Evolutionary conservation across 805 yeast genomes (phyloP).

Genomic region (Lachancea quebecensis): DNA sequence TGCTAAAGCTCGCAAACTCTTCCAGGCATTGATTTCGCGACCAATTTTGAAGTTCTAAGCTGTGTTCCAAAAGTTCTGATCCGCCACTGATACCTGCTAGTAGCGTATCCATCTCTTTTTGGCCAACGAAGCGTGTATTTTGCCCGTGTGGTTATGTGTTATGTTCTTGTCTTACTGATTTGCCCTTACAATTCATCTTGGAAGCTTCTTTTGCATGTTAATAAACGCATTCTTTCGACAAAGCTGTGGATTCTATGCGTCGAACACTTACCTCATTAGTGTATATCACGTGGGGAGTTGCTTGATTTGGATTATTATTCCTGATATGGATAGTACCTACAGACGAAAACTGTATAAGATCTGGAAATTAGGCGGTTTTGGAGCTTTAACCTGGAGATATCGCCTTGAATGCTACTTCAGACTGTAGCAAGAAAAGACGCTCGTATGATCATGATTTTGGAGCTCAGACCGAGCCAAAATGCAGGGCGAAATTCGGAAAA

Average conservation of each 20-base stretch:
- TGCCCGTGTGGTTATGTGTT: not conserved
- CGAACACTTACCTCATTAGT: not conserved
- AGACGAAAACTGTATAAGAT: too few species aligned
- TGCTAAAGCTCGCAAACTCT: conserved; percentile 1
- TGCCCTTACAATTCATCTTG: not conserved
- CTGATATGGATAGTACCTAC: too few species aligned
- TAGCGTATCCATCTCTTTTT: conserved; percentile 3
- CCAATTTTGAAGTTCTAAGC: conserved; percentile 1
- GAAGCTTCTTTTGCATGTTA: not conserved
- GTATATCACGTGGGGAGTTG: not conserved
- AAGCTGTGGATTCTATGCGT: not conserved
- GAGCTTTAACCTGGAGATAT: too few species aligned
- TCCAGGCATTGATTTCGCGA: conserved; percentile 1
- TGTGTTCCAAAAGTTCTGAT: not conserved
- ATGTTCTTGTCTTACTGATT: not conserved
- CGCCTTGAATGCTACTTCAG: too few species aligned
- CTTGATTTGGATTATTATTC: too few species aligned
- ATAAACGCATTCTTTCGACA: not conserved
- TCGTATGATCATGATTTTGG: too few species aligned
- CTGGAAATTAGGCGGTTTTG: too few species aligned
- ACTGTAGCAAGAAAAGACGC: too few species aligned
- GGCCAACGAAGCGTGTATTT: too few species aligned
- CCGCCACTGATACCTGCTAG: not conserved
- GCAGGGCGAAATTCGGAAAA: too few species aligned
- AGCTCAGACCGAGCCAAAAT: too few species aligned